Evolutionary conservation across 164 flowering plant species (phyloP), one percentile per base, ranked within the genome.

Genomic region (Macadamia integrifolia): DNA sequence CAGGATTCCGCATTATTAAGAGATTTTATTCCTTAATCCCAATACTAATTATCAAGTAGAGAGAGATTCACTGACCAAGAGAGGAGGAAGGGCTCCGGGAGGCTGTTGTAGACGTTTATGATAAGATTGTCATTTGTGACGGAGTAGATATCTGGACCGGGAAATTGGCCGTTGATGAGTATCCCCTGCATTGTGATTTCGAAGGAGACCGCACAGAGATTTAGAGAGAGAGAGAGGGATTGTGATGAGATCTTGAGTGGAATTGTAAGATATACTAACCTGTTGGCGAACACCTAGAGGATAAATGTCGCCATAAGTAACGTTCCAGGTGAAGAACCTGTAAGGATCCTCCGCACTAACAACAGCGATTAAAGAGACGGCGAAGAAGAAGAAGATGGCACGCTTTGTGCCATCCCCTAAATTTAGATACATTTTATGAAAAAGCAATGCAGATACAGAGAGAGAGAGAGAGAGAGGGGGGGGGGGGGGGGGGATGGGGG

Each of bases 71-170:
- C 74, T 75, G 1, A 91, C 97, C 97, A 92, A 3, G 97, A 84
- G 44, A 92, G 12, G 65, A 92, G 96, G 67, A 92, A 92, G 1
- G 97, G 96, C 73, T 89, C 97, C 0, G 79, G 67, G 73, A 92
- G 77, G 73, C 72, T 73, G 71, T 92, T 92, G 72, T 64, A 67
- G 6, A 92, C 96, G 68, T 88, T 89, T 72, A 92, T 80, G 56
- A 89, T 78, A 67, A 92, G 77, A 67, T 92, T 92, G 74, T 89
- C 86, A 64, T 89, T 92, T 29, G 97, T 92, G 5, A 83, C 88
- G 1, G 82, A 74, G 69, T 81, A 56, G 15, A 92, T 86, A 9
- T 88, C 87, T 18, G 97, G 97, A 5, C 97, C 97, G 0, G 97
- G 97, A 76, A 89, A 92, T 61, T 81, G 86, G 7, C 89, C 93